phyloP scores from a whole-genome alignment of 2,329 filamentous ascomycete species.

The Diatrype stigma region DNA sequence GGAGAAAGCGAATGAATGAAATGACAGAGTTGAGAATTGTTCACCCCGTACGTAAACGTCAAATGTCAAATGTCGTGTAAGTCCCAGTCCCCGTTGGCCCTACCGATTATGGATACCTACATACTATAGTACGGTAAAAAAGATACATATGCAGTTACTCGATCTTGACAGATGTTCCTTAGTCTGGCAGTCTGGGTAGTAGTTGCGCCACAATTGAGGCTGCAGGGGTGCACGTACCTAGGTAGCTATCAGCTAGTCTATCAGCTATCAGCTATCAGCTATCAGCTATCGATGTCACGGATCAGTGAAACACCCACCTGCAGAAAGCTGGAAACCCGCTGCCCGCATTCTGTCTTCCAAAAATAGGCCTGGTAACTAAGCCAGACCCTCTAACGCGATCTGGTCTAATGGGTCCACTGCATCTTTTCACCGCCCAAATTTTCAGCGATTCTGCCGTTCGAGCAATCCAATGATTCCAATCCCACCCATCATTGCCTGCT shows the following conservation, averaged over 20 bases:
- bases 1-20: background rate
- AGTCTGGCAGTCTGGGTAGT: too few relatives aligned
- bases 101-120: too few relatives aligned
- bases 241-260: too few relatives aligned
- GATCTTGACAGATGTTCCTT: conserved; percentile 5
- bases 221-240: background rate
- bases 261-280: too few relatives aligned
- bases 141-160: background rate
- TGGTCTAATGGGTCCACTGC: background rate
- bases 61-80: background rate
- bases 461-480: background rate
- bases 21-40: background rate
- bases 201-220: background rate
- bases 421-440: conserved; percentile 13
- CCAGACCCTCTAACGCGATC: background rate
- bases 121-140: too few relatives aligned
- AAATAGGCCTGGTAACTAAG: background rate
- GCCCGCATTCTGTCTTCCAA: background rate
- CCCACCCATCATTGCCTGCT: background rate
- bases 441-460: conserved; percentile 13
- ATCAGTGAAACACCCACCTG: too few relatives aligned
- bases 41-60: background rate
- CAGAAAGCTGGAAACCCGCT: background rate
- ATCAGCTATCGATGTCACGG: too few relatives aligned
- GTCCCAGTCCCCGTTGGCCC: background rate